A percentile compares a stretch with the other conserved stretches of the same genome.
phyloP scores from a whole-genome alignment of 2,329 filamentous ascomycete species.

The Colletotrichum sp. region DNA sequence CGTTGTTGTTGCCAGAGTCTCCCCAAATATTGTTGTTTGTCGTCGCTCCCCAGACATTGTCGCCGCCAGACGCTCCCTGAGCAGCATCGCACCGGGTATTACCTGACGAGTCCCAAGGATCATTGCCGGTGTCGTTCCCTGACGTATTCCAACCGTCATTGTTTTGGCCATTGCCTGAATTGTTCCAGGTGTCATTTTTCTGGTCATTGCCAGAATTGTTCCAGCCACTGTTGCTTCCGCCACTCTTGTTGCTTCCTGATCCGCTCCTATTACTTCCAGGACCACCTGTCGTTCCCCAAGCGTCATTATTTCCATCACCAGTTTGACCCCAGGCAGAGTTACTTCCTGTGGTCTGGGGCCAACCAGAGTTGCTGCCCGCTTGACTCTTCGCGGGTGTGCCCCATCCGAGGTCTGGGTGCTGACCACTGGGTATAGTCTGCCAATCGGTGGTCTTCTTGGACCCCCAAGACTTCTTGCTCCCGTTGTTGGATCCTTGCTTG shows the following conservation, averaged over 20 bases:
- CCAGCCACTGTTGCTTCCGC: constrained; percentile 18
- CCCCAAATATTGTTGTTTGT: not conserved
- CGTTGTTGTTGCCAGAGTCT: not conserved
- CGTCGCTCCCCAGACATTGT: not conserved
- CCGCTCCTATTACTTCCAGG: constrained; percentile 15
- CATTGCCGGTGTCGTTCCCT: not conserved
- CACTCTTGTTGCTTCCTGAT: not conserved
- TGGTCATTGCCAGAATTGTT: not conserved
- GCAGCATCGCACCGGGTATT: not conserved
- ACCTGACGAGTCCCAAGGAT: not conserved
- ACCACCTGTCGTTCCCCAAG: not conserved
- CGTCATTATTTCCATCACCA: constrained; percentile 1
- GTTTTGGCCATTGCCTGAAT: not conserved
- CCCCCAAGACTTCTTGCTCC: constrained; percentile 18
- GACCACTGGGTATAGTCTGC: not conserved
- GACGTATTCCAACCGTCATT: not conserved
- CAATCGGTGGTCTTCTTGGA: constrained; percentile 8
- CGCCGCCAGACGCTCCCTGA: not conserved
- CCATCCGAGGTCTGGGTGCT: constrained; percentile 17
- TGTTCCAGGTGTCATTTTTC: not conserved
- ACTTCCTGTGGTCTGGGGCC: not conserved
- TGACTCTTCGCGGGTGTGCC: not conserved
- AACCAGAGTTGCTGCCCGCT: not conserved
- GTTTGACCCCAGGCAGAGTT: not conserved
- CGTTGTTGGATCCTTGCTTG: constrained; percentile 10